Evolutionary conservation across 139 green algal genomes (phyloP).

Genomic region (Ettlia oleoabundans): DNA sequence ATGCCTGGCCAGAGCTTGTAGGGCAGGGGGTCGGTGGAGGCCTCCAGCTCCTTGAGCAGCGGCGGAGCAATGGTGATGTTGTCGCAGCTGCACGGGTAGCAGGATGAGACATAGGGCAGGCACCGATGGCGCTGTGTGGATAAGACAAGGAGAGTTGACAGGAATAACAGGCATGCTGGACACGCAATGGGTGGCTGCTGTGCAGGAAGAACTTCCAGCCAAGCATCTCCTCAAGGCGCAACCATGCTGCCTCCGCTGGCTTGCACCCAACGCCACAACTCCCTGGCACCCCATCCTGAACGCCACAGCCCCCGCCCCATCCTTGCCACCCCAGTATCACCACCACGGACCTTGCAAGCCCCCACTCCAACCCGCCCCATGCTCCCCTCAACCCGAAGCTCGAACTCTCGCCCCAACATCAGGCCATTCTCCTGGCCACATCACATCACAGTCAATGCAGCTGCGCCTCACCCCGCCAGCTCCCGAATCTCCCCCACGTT

Average conservation of each 20-base stretch:
- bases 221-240: too few relatives aligned
- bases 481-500: slow-evolving; percentile 85
- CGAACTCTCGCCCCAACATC: background rate
- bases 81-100: slow-evolving; percentile 61
- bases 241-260: too few relatives aligned
- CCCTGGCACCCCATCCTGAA: too few relatives aligned
- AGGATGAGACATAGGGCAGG: background rate
- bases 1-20: slow-evolving; percentile 74
- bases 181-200: too few relatives aligned
- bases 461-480: slow-evolving; percentile 67
- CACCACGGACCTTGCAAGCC: too few relatives aligned
- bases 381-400: too few relatives aligned
- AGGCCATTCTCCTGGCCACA: background rate
- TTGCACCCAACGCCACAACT: too few relatives aligned
- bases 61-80: slow-evolving; percentile 91
- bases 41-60: slow-evolving; percentile 85
- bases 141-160: background rate
- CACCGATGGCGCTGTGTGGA: background rate
- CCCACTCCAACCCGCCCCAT: too few relatives aligned
- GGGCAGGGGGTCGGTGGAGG: slow-evolving; percentile 65
- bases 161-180: too few relatives aligned
- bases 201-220: too few relatives aligned
- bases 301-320: too few relatives aligned
- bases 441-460: background rate
- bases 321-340: too few relatives aligned